Conservation (phyloP, 345 rosid species). For the Microthlaspi erraticum region DNA sequence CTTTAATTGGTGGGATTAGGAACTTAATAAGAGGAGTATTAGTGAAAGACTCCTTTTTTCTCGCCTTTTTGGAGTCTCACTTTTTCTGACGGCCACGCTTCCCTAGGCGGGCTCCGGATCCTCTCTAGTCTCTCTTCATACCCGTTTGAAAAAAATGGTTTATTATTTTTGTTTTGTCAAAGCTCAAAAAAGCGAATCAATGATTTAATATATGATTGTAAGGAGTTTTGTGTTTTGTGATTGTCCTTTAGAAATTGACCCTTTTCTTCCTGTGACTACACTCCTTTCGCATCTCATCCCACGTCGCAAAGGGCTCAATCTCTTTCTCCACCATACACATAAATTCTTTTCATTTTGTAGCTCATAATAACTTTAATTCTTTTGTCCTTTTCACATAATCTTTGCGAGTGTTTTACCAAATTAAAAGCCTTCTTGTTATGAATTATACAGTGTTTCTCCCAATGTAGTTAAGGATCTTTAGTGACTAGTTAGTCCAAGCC, state of each 20-base stretch:
- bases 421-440: constrained; percentile 5
- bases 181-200: constrained; percentile 37
- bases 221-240: constrained; percentile 21
- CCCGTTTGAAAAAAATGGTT: constrained; percentile 36
- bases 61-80: constrained; percentile 28
- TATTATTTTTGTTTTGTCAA: constrained; percentile 22
- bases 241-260: constrained; percentile 40
- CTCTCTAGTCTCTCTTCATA: constrained; percentile 28
- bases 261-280: constrained; percentile 40
- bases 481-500: constrained; percentile 19
- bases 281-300: constrained; percentile 36
- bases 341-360: background rate
- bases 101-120: constrained; percentile 39
- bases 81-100: constrained; percentile 34
- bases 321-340: constrained; percentile 34
- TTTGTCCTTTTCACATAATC: background rate
- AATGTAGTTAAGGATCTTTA: constrained; percentile 18
- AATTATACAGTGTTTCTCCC: background rate
- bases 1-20: background rate
- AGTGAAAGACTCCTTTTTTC: constrained; percentile 8
- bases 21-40: background rate
- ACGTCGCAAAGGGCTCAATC: background rate
- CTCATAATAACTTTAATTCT: background rate
- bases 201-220: constrained; percentile 41
- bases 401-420: background rate